Evolutionary conservation across 306 rosid genomes (phyloP).

Genomic region (Quercus parvula): DNA sequence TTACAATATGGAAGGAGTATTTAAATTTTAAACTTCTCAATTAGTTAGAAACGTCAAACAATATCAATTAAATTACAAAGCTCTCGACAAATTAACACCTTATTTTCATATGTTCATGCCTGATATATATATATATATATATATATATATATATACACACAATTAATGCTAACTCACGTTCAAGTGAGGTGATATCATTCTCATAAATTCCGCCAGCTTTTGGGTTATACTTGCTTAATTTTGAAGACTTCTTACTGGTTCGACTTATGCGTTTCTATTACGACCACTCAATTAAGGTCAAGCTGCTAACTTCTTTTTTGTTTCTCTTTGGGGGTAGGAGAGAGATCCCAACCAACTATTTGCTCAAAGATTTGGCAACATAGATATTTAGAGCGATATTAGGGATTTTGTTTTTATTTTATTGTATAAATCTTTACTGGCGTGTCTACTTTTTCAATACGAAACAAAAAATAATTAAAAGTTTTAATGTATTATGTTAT

Average conservation of each 20-base stretch:
- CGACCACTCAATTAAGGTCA: conserved; percentile 3
- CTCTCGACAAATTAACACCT: background rate
- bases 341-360: no score
- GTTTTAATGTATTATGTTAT: no score
- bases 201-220: conserved; percentile 27
- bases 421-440: no score
- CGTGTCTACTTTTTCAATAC: no score
- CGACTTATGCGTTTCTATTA: background rate
- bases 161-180: conserved; percentile 7
- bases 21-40: no score
- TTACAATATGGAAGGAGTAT: no score
- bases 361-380: background rate
- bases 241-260: conserved; percentile 12
- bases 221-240: conserved; percentile 28
- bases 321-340: no score
- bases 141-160: conserved; percentile 6
- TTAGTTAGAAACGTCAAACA: no score
- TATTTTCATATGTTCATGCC: background rate
- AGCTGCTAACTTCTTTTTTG: background rate
- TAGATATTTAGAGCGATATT: no score
- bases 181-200: conserved; percentile 28
- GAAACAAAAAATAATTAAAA: no score
- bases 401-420: no score
- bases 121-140: conserved; percentile 3
- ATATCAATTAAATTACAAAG: background rate